A percentile compares a stretch with the other conserved stretches of the same genome.
These are phyloP conservation scores for Boletus calvinii DNA, from an alignment of 1,284 basidiomycete genomes.

Conservation along the genomic window DNA sequence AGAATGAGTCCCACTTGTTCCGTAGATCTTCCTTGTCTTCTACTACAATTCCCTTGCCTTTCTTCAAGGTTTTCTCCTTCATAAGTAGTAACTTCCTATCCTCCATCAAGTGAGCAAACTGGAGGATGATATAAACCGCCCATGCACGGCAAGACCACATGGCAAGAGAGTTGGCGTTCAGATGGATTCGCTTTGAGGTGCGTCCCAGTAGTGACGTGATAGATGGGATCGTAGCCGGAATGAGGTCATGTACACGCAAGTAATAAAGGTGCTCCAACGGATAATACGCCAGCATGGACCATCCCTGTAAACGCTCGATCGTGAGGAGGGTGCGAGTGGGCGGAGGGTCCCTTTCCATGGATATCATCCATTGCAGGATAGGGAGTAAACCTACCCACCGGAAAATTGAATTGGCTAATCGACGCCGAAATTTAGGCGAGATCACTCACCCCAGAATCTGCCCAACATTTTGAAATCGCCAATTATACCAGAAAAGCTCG, in stretches of 20 bases:
- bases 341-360: conserved; percentile 65
- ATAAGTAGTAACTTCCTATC: conserved; percentile 58
- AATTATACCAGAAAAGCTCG: conserved; percentile 55
- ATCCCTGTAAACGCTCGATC: conserved; percentile 79
- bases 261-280: conserved; percentile 80
- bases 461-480: conserved; percentile 70
- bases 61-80: conserved; percentile 54
- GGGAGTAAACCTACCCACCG: conserved; percentile 60
- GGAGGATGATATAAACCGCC: conserved; percentile 72
- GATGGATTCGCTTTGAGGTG: conserved; percentile 40
- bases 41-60: conserved; percentile 49
- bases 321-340: conserved; percentile 67
- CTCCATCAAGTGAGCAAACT: conserved; percentile 68
- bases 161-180: conserved; percentile 50
- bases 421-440: neutral
- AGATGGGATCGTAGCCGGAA: conserved; percentile 52
- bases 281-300: conserved; percentile 82
- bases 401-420: neutral
- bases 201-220: conserved; percentile 43
- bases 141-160: conserved; percentile 77
- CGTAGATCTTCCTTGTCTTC: conserved; percentile 57
- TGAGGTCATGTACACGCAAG: conserved; percentile 60
- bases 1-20: conserved; percentile 65
- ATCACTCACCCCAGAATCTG: conserved; percentile 68
- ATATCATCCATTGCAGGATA: conserved; percentile 75